Evolutionary conservation across 352 stramenopile genomes (phyloP).

Genomic region (Globisporangium rhizosaccharum): DNA sequence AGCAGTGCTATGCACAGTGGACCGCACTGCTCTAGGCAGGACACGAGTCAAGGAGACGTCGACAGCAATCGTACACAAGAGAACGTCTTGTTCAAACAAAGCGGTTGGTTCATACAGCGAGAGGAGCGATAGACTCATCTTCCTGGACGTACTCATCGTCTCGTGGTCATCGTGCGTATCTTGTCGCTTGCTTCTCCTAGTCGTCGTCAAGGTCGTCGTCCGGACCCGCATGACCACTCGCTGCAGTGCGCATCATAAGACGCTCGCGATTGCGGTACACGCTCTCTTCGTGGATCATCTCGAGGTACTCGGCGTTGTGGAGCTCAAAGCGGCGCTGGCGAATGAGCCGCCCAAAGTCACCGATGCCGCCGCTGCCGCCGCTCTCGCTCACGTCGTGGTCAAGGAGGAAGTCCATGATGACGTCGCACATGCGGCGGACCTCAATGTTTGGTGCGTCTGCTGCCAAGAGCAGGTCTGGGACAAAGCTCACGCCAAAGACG

Average conservation of each 20-base stretch:
- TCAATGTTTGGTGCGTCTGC: constrained; percentile 76
- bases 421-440: constrained; percentile 81
- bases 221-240: not conserved
- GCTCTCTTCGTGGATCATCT: constrained; percentile 70
- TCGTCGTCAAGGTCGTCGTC: not conserved
- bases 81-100: too few species aligned
- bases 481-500: constrained; percentile 63
- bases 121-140: too few species aligned
- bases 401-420: constrained; percentile 83
- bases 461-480: constrained; percentile 73
- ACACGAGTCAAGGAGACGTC: too few species aligned
- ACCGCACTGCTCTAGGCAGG: constrained; percentile 20
- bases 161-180: not conserved
- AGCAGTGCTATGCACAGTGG: constrained; percentile 25
- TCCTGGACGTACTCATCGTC: not conserved
- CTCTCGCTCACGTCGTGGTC: constrained; percentile 69
- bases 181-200: not conserved
- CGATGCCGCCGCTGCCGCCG: constrained; percentile 30
- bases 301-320: constrained; percentile 85
- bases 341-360: constrained; percentile 75
- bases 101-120: too few species aligned
- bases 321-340: constrained; percentile 81
- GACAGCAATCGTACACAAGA: too few species aligned
- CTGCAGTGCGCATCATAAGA: constrained; percentile 7
- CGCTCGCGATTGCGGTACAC: constrained; percentile 9